phyloP scores from a whole-genome alignment of 208 protist species.

The Vickermania spadyakhi region DNA sequence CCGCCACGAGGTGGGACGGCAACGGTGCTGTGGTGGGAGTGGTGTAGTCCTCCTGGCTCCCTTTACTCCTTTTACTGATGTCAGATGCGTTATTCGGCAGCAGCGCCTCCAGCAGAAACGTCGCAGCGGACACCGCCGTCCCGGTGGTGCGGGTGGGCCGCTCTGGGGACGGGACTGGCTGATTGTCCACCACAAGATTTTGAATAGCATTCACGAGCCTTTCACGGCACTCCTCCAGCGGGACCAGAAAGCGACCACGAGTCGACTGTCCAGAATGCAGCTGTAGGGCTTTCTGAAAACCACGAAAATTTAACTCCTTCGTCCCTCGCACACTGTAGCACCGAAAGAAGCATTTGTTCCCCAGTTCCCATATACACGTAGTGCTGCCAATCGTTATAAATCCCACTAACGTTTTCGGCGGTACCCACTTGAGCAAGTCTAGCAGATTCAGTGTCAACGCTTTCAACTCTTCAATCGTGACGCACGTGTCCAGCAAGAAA shows the following conservation, averaged over 20 bases:
- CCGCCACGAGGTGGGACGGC: neutral
- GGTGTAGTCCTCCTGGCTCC: neutral
- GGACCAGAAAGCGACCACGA: constrained; percentile 90
- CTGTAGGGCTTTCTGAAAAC: constrained; percentile 49
- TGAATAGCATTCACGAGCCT: constrained; percentile 36
- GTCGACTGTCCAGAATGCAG: constrained; percentile 44
- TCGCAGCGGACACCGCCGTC: constrained; percentile 54
- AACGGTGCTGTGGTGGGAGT: neutral
- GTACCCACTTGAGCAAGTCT: constrained; percentile 90
- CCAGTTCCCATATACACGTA: constrained; percentile 80
- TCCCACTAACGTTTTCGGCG: constrained; percentile 92
- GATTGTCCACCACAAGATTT: constrained; percentile 42
- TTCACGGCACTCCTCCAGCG: constrained; percentile 89
- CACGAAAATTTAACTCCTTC: constrained; percentile 20
- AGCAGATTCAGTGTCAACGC: constrained; percentile 89
- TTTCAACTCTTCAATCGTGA: constrained; percentile 87
- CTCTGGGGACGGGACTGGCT: constrained; percentile 31
- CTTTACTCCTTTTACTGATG: constrained; percentile 4
- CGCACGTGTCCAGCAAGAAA: constrained; percentile 96
- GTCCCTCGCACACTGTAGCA: constrained; percentile 66
- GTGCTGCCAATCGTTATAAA: constrained; percentile 96
- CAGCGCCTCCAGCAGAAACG: constrained; percentile 53
- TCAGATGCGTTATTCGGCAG: constrained; percentile 5
- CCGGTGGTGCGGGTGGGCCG: constrained; percentile 62
- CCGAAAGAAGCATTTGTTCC: constrained; percentile 44